Conservation (phyloP, 2,329 filamentous ascomycete species). For the Nemania abortiva region DNA sequence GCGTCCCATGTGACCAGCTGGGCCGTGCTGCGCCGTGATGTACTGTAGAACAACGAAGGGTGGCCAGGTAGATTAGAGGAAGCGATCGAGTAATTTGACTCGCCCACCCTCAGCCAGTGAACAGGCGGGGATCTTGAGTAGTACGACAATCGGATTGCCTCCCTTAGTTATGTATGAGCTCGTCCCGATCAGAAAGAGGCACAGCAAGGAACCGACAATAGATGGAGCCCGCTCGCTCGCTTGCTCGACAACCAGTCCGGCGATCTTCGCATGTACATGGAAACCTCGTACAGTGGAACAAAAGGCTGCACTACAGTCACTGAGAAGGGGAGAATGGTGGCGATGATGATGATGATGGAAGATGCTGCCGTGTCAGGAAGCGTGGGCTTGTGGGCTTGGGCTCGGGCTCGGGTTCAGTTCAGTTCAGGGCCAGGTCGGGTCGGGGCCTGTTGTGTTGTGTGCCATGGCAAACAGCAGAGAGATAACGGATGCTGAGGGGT, state of each 20-base stretch:
- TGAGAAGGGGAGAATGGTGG: background rate
- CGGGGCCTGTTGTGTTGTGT: conserved; percentile 21
- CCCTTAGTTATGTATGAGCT: conserved; percentile 23
- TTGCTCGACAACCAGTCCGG: conserved; percentile 23
- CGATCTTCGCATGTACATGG: conserved; percentile 33
- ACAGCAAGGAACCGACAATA: conserved; percentile 4
- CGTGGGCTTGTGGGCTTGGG: conserved; percentile 22
- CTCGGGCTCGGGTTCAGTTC: conserved; percentile 3
- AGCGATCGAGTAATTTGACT: conserved; percentile 29
- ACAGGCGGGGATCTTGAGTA: conserved; percentile 30
- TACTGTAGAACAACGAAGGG: conserved; percentile 10
- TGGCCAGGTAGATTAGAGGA: conserved; percentile 18
- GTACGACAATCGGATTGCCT: conserved; percentile 31
- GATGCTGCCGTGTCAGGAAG: conserved; percentile 21
- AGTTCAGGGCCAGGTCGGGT: background rate
- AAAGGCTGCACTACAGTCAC: conserved; percentile 28
- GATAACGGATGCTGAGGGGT: conserved; percentile 22
- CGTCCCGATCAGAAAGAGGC: conserved; percentile 13
- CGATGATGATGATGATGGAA: conserved; percentile 8
- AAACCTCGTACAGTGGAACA: conserved; percentile 30
- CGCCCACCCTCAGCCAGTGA: conserved; percentile 35
- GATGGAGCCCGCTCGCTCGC: conserved; percentile 22
- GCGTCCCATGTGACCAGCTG: conserved; percentile 19
- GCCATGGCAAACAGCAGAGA: conserved; percentile 29
- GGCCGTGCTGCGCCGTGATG: conserved; percentile 6